Conservation (phyloP, 352 stramenopile species). For the Blastocystis sp. region DNA sequence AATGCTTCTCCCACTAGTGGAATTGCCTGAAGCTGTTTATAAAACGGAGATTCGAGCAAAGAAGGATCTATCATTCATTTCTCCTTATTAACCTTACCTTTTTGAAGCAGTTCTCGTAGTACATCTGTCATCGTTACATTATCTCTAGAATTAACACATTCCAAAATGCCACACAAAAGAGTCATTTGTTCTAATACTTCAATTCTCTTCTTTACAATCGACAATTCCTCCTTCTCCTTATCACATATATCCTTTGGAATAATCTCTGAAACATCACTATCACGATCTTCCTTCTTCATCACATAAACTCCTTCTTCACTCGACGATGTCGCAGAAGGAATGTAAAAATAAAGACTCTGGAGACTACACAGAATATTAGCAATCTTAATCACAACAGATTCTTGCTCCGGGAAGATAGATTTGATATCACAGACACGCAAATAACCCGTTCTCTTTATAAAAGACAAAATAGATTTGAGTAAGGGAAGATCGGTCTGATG, state of each 20-base stretch:
- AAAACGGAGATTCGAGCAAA: background rate
- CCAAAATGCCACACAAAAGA: background rate
- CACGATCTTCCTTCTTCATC: background rate
- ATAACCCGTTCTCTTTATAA: background rate
- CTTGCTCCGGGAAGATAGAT: background rate
- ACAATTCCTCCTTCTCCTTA: background rate
- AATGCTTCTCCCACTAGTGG: background rate
- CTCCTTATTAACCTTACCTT: background rate
- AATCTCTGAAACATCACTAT: background rate
- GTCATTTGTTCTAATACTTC: background rate
- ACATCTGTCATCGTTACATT: background rate
- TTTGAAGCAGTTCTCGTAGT: background rate
- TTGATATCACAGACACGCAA: background rate
- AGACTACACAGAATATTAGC: background rate
- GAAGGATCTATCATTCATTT: background rate
- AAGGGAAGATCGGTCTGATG: background rate
- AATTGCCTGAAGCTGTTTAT: conserved; percentile 37
- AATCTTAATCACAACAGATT: background rate
- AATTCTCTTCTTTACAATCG: background rate
- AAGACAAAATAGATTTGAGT: background rate
- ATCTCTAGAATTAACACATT: background rate
- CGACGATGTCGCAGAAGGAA: background rate
- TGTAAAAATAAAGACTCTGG: background rate
- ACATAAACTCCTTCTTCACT: background rate
- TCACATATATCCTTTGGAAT: background rate